A percentile compares a stretch with the other conserved stretches of the same genome.
Evolutionary conservation across 2,329 filamentous ascomycete genomes (phyloP).

Genomic region (Calonectria montana): DNA sequence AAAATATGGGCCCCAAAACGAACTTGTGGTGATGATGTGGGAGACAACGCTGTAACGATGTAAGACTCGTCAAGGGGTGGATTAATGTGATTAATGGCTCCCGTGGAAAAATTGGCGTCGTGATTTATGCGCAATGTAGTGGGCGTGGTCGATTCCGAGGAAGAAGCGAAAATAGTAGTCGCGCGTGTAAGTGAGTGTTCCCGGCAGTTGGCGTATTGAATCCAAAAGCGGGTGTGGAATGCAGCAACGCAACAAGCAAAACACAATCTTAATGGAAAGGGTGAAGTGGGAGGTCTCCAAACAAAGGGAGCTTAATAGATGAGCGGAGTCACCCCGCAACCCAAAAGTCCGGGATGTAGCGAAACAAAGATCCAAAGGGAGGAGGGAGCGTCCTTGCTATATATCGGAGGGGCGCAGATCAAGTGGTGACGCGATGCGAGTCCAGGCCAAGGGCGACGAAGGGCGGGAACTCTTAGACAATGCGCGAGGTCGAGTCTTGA

Average conservation of each 20-base stretch:
- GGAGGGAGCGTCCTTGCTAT: background rate
- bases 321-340: conserved; percentile 11
- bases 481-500: background rate
- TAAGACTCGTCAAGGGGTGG: background rate
- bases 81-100: background rate
- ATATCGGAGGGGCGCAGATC: conserved; percentile 1
- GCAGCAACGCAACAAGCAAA: conserved; percentile 10
- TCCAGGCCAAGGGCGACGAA: background rate
- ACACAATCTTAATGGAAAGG: background rate
- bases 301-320: background rate
- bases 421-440: conserved; percentile 4
- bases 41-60: background rate
- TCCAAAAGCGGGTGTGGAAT: conserved; percentile 9
- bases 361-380: background rate
- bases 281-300: background rate
- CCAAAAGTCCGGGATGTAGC: background rate
- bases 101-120: background rate
- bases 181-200: conserved; percentile 20
- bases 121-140: background rate
- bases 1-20: conserved; percentile 13
- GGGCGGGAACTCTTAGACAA: conserved; percentile 11
- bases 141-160: background rate
- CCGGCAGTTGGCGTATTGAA: background rate
- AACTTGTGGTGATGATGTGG: background rate
- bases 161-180: background rate